Evolutionary conservation across 768 basidiomycete genomes (phyloP).

Genomic region (Kwoniella dendrophila): DNA sequence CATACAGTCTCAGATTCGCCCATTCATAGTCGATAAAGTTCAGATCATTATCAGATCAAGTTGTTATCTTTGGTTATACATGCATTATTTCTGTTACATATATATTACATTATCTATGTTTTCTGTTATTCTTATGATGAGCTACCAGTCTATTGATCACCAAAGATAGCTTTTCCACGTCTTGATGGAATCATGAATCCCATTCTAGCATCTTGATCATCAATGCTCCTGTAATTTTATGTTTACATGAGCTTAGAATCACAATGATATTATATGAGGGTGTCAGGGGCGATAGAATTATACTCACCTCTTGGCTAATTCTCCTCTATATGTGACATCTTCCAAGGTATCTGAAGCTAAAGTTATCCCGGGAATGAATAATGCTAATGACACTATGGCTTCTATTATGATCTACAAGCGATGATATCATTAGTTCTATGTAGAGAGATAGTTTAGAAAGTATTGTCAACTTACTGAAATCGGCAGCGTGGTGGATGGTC

Average conservation of each 20-base stretch:
- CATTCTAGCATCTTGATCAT: constrained; percentile 46
- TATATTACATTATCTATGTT: constrained; percentile 7
- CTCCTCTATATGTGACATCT: constrained; percentile 54
- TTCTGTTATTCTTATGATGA: not conserved
- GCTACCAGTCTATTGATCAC: constrained; percentile 15
- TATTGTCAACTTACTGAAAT: constrained; percentile 48
- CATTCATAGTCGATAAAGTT: too few species aligned
- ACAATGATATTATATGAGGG: too few species aligned
- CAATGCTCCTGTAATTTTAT: constrained; percentile 29
- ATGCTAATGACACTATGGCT: constrained; percentile 41
- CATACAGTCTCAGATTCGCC: not conserved
- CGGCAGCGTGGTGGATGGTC: constrained; percentile 33
- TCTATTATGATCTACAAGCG: constrained; percentile 46
- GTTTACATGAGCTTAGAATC: constrained; percentile 1
- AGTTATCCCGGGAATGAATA: constrained; percentile 51
- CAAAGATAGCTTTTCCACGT: constrained; percentile 37
- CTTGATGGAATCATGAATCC: constrained; percentile 38
- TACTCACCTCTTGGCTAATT: constrained; percentile 48
- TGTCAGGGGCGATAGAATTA: not conserved
- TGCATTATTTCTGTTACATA: constrained; percentile 3
- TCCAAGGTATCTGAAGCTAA: constrained; percentile 36
- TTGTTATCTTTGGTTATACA: constrained; percentile 1
- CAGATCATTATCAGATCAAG: not conserved
- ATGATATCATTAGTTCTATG: not conserved
- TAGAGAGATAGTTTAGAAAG: not conserved